A percentile compares a stretch with the other conserved stretches of the same genome.
These are phyloP conservation scores for Mycosphaerella sp. DNA, from an alignment of 2,329 filamentous ascomycete genomes.

Conservation along the genomic window DNA sequence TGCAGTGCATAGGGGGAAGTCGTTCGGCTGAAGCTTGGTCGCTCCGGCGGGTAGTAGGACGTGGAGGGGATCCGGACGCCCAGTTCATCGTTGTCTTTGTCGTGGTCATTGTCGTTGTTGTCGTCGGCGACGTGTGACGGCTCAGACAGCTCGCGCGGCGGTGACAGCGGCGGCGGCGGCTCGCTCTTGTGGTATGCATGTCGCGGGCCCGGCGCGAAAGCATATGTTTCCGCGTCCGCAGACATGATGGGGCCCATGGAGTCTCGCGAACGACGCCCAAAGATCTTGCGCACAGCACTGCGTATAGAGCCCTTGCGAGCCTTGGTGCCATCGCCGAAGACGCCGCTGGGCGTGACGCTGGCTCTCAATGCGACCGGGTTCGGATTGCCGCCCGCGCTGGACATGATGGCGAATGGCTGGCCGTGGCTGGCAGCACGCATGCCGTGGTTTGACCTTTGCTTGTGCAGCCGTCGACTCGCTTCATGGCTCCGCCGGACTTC, in stretches of 20 bases:
- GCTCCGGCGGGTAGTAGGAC: slow-evolving; percentile 5
- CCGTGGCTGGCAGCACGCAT: slow-evolving; percentile 21
- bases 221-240: slow-evolving; percentile 4
- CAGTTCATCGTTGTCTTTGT: slow-evolving; percentile 6
- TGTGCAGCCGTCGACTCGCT: slow-evolving; percentile 19
- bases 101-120: too few relatives aligned
- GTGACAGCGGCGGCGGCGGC: slow-evolving; percentile 18
- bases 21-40: slow-evolving; percentile 15
- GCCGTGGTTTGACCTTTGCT: slow-evolving; percentile 22
- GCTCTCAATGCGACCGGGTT: neutral
- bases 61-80: slow-evolving; percentile 1
- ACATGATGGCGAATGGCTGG: slow-evolving; percentile 13
- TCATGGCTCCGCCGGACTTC: slow-evolving; percentile 20
- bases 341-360: slow-evolving; percentile 6
- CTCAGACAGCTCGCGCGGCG: slow-evolving; percentile 19
- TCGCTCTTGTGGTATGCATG: slow-evolving; percentile 33
- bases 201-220: slow-evolving; percentile 14
- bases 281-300: slow-evolving; percentile 34
- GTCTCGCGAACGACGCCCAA: slow-evolving; percentile 31
- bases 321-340: slow-evolving; percentile 17
- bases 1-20: slow-evolving; percentile 34
- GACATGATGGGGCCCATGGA: slow-evolving; percentile 11
- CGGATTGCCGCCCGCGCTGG: slow-evolving; percentile 5
- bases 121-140: neutral
- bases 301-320: slow-evolving; percentile 32